phyloP scores from a whole-genome alignment of 2,329 filamentous ascomycete species.

The Ceratocystis eucalypticola region DNA sequence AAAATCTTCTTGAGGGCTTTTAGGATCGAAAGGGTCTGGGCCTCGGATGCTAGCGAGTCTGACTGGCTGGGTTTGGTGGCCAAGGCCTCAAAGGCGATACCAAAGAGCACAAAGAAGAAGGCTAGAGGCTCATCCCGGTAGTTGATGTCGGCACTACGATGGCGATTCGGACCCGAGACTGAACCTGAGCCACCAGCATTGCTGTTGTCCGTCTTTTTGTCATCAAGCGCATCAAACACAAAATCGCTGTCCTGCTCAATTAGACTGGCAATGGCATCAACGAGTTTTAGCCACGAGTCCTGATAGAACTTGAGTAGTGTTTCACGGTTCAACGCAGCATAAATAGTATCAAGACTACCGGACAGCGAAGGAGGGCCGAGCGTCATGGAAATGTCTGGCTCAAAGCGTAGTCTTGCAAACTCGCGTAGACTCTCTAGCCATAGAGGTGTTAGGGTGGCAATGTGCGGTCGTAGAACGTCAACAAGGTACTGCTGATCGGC shows the following conservation, averaged over 20 bases:
- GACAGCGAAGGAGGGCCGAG: slow-evolving; percentile 68
- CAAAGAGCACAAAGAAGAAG: slow-evolving; percentile 97
- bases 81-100: slow-evolving; percentile 88
- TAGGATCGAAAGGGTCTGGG: slow-evolving; percentile 77
- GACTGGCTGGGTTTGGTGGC: slow-evolving; percentile 55
- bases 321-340: slow-evolving; percentile 86
- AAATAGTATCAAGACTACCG: slow-evolving; percentile 82
- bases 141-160: slow-evolving; percentile 59
- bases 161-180: slow-evolving; percentile 21
- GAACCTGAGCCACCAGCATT: slow-evolving; percentile 21
- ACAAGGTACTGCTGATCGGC: slow-evolving; percentile 79
- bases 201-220: slow-evolving; percentile 53
- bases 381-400: slow-evolving; percentile 91
- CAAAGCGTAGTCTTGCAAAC: slow-evolving; percentile 83
- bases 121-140: slow-evolving; percentile 95
- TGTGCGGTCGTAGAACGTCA: slow-evolving; percentile 78
- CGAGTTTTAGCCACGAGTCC: slow-evolving; percentile 89
- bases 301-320: slow-evolving; percentile 93
- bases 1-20: slow-evolving; percentile 89
- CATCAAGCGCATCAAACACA: slow-evolving; percentile 91
- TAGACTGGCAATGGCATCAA: slow-evolving; percentile 91
- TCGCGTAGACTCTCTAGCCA: slow-evolving; percentile 91
- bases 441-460: slow-evolving; percentile 75
- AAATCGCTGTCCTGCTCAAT: slow-evolving; percentile 97
- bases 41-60: slow-evolving; percentile 51